Base-by-base conservation (phyloP, 2,329 filamentous ascomycete genomes). In the Arthrobotrys sinensis region DNA sequence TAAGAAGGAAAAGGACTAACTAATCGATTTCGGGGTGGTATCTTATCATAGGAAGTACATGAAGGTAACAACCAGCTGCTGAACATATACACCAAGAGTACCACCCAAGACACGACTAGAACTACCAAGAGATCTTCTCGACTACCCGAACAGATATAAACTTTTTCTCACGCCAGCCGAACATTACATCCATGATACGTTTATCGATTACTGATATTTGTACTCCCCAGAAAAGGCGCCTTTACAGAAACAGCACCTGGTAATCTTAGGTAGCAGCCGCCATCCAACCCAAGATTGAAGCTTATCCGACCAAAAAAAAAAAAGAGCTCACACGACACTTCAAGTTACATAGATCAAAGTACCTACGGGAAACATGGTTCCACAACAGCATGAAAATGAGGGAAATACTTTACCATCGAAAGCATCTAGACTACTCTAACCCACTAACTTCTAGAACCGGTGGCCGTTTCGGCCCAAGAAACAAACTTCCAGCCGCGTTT, bases 341-440 rank as follows among this genome's bases (percentile, higher is more conserved):
- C 7, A 6, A 8, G 16, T 10, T 21, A 8, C 7, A 48, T 48
- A 21, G 16, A 21, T 8, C 11, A 14, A 7, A 8, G 45, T 48
- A 24, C 11, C 7, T 48, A 8, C 45, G 8, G 36, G 7, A 40
- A 24, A 24, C 8, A 57, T 6, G 32, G 52, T 57, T 57, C 32
- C 52, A 40, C 52, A 40, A 38, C 52, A 21, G 24, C 21, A 57
- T 57, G 14, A 57, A 57, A 11, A 57, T 57, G 52, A 57, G 52
- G 52, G 52, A 57, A 57, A 57, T 57, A 57, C 52, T 40, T 40
- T 21, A 34, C 50, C 32, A 34, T 34, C n/a, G 19, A 50, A 24
- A 48, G 45, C 12, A 48, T 14, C 45, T 7, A 40, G 36, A 28
- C n/a, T n/a, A n/a, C n/a, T n/a, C n/a, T n/a, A n/a, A n/a, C n/a